Evolutionary conservation across 2,329 filamentous ascomycete genomes (phyloP).

Genomic region (Aspergillus aculeatus): DNA sequence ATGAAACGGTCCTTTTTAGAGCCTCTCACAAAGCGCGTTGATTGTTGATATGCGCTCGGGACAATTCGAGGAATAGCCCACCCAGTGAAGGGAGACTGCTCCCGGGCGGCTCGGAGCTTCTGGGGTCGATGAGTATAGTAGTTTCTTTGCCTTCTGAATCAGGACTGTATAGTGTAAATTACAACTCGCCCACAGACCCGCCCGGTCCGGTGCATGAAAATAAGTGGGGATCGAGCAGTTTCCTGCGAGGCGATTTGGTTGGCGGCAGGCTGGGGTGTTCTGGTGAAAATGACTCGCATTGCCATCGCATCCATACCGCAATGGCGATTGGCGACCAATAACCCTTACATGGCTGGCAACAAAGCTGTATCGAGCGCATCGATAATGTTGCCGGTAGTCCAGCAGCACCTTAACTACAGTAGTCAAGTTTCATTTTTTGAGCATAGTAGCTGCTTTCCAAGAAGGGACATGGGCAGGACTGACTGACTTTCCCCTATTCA

Average conservation of each 20-base stretch:
- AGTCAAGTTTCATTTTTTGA: too few relatives aligned
- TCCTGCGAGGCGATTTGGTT: constrained; percentile 8
- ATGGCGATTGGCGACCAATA: background rate
- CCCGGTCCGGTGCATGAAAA: constrained; percentile 28
- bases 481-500: background rate
- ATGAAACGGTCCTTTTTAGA: too few relatives aligned
- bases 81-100: background rate
- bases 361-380: background rate
- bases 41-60: background rate
- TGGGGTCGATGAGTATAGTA: background rate
- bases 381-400: background rate
- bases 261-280: background rate
- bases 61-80: background rate
- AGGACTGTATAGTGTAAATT: background rate
- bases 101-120: background rate
- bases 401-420: background rate
- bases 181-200: constrained; percentile 7
- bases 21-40: too few relatives aligned
- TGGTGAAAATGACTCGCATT: constrained; percentile 22
- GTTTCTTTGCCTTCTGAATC: background rate
- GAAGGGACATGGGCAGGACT: too few relatives aligned
- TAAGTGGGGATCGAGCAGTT: constrained; percentile 22
- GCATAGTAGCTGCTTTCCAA: too few relatives aligned
- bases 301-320: constrained; percentile 1
- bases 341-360: background rate